phyloP scores from a whole-genome alignment of 805 yeast genomes.

The Yarrowia deformans region DNA sequence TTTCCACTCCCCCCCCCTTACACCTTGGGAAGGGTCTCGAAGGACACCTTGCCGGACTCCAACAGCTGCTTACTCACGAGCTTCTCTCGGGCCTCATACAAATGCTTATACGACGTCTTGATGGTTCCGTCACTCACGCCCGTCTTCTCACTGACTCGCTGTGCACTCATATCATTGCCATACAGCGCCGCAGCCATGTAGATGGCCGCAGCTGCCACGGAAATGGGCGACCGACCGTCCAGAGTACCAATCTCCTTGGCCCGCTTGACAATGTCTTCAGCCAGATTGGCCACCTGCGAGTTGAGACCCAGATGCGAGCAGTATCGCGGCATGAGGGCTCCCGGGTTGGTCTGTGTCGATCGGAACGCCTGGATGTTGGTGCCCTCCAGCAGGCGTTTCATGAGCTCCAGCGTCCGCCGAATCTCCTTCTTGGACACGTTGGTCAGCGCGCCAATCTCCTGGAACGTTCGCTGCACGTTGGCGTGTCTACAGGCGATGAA shows the following conservation, averaged over 20 bases:
- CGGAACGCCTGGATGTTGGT: constrained; percentile 54
- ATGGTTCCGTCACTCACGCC: constrained; percentile 98
- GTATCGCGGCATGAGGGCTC: constrained; percentile 92
- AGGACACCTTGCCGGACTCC: constrained; percentile 66
- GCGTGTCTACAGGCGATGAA: constrained; percentile 94
- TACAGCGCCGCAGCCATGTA: constrained; percentile 93
- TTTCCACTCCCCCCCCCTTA: too few species aligned
- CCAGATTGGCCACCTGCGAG: constrained; percentile 86
- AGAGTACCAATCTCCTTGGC: constrained; percentile 91
- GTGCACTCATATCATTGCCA: constrained; percentile 74
- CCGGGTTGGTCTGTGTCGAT: constrained; percentile 89
- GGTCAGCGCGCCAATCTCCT: constrained; percentile 94
- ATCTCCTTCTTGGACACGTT: constrained; percentile 93
- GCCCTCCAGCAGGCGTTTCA: constrained; percentile 66
- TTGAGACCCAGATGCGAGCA: constrained; percentile 92
- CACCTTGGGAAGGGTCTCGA: constrained; percentile 56
- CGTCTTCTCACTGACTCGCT: constrained; percentile 85
- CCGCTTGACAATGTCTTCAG: constrained; percentile 88
- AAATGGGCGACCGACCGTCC: constrained; percentile 96
- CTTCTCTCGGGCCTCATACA: constrained; percentile 74
- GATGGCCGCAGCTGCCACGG: constrained; percentile 96
- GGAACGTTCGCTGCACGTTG: constrained; percentile 90
- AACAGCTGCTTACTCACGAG: constrained; percentile 82
- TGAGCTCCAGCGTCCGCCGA: constrained; percentile 86
- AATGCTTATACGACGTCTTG: constrained; percentile 84